Conservation (phyloP, 257 asterid species). For the Plantago elongata region DNA sequence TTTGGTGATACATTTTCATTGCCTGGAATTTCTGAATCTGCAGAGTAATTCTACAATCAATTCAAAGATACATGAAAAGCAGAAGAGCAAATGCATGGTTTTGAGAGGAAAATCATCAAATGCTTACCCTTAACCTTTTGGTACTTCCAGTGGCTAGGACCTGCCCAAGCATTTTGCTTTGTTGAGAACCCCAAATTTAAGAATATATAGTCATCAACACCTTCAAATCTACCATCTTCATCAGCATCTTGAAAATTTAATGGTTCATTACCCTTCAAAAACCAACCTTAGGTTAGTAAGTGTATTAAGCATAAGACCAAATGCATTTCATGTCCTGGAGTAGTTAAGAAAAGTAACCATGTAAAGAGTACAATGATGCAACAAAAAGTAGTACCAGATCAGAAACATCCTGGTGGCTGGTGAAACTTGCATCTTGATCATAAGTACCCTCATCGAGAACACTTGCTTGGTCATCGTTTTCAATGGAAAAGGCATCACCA, state of each 20-base stretch:
- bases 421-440: slow-evolving; percentile 39
- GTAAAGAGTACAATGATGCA: slow-evolving; percentile 5
- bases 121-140: slow-evolving; percentile 64
- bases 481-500: slow-evolving; percentile 46
- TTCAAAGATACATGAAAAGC: slow-evolving; percentile 5
- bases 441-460: slow-evolving; percentile 50
- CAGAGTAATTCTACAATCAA: slow-evolving; percentile 24
- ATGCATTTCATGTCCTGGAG: slow-evolving; percentile 1
- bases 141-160: slow-evolving; percentile 96
- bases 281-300: slow-evolving; percentile 13
- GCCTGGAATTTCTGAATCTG: slow-evolving; percentile 49
- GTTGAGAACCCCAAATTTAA: slow-evolving; percentile 71
- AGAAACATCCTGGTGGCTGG: slow-evolving; percentile 47
- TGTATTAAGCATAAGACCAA: background rate
- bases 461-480: slow-evolving; percentile 61
- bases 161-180: slow-evolving; percentile 97
- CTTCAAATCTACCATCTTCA: slow-evolving; percentile 53
- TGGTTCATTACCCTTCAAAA: slow-evolving; percentile 54
- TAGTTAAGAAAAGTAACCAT: slow-evolving; percentile 3
- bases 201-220: slow-evolving; percentile 73
- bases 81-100: slow-evolving; percentile 6
- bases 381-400: slow-evolving; percentile 32
- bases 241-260: slow-evolving; percentile 38
- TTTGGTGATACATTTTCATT: slow-evolving; percentile 61
- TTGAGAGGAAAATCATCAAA: slow-evolving; percentile 19